These are phyloP conservation scores for Cyberlindnera lachancei DNA, from an alignment of 805 yeast genomes.

Conservation along the genomic window DNA sequence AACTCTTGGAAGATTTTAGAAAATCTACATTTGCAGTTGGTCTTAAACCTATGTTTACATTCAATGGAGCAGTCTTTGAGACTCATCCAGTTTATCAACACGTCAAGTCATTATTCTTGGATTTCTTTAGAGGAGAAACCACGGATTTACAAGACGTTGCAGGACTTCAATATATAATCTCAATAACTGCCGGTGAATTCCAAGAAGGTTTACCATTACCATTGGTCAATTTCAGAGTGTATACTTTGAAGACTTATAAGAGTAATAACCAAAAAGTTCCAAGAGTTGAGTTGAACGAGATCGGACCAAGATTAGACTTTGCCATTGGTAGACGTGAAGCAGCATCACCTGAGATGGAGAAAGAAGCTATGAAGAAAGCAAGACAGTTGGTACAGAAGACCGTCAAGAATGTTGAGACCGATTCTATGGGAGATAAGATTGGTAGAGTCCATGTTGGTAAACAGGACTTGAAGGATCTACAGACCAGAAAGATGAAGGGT, in stretches of 20 bases:
- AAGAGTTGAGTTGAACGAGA: slow-evolving; percentile 88
- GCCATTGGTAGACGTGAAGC: slow-evolving; percentile 79
- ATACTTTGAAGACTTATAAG: slow-evolving; percentile 70
- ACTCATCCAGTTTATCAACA: slow-evolving; percentile 81
- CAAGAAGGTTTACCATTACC: slow-evolving; percentile 70
- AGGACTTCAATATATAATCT: slow-evolving; percentile 85
- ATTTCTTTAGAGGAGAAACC: slow-evolving; percentile 81
- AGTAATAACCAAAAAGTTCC: slow-evolving; percentile 89
- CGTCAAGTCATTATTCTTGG: slow-evolving; percentile 80
- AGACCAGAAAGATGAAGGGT: slow-evolving; percentile 98
- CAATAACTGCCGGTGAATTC: slow-evolving; percentile 70
- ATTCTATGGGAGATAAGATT: slow-evolving; percentile 89
- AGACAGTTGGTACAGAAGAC: slow-evolving; percentile 73
- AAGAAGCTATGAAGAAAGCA: slow-evolving; percentile 78
- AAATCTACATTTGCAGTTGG: slow-evolving; percentile 80
- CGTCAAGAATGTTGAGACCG: slow-evolving; percentile 84
- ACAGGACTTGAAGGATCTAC: slow-evolving; percentile 84
- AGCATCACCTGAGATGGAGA: slow-evolving; percentile 82
- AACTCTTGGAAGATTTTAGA: slow-evolving; percentile 73
- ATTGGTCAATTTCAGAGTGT: slow-evolving; percentile 81
- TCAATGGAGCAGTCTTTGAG: slow-evolving; percentile 90
- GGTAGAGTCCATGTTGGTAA: slow-evolving; percentile 95
- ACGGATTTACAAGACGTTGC: slow-evolving; percentile 86
- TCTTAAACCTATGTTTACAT: slow-evolving; percentile 87
- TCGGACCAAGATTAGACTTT: slow-evolving; percentile 94